Percentiles rank a stretch among this genome's conserved stretches.
phyloP scores from a whole-genome alignment of 768 basidiomycete genomes.

The Rubroboletus satanas region DNA sequence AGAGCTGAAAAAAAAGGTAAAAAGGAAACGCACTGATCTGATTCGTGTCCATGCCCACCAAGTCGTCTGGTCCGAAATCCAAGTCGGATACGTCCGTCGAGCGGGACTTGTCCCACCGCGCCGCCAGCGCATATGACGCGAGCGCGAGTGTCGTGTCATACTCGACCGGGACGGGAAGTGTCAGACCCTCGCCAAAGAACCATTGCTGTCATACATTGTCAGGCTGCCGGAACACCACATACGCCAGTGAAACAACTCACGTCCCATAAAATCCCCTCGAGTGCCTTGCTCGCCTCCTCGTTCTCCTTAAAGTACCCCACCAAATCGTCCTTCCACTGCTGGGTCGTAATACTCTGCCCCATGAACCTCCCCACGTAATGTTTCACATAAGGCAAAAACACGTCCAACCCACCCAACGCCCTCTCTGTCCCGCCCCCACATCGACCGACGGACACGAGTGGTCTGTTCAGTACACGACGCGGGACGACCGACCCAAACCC shows the following conservation, averaged over 20 bases:
- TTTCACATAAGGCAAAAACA: slow-evolving; percentile 79
- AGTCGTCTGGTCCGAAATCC: slow-evolving; percentile 55
- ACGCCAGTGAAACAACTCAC: slow-evolving; percentile 38
- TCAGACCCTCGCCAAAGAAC: slow-evolving; percentile 75
- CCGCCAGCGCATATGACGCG: slow-evolving; percentile 67
- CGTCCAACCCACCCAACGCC: slow-evolving; percentile 38
- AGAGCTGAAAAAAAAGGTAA: background rate
- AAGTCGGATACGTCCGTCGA: slow-evolving; percentile 43
- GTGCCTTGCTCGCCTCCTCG: slow-evolving; percentile 52
- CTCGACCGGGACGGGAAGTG: slow-evolving; percentile 68
- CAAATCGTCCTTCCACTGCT: slow-evolving; percentile 79
- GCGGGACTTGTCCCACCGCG: slow-evolving; percentile 68
- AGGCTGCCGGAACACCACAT: background rate
- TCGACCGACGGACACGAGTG: background rate
- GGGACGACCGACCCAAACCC: no score
- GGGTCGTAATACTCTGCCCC: slow-evolving; percentile 78
- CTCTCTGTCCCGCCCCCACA: slow-evolving; percentile 2
- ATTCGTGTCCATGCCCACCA: slow-evolving; percentile 63
- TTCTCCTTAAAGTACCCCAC: slow-evolving; percentile 63
- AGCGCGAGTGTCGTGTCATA: slow-evolving; percentile 73
- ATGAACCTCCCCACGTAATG: slow-evolving; percentile 81
- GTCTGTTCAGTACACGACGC: background rate
- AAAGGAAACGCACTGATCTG: slow-evolving; percentile 57
- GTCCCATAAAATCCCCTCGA: slow-evolving; percentile 76
- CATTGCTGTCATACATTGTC: slow-evolving; percentile 48